Evolutionary conservation across 2,329 filamentous ascomycete species (phyloP).

Genomic region (Curvularia verruculosa): DNA sequence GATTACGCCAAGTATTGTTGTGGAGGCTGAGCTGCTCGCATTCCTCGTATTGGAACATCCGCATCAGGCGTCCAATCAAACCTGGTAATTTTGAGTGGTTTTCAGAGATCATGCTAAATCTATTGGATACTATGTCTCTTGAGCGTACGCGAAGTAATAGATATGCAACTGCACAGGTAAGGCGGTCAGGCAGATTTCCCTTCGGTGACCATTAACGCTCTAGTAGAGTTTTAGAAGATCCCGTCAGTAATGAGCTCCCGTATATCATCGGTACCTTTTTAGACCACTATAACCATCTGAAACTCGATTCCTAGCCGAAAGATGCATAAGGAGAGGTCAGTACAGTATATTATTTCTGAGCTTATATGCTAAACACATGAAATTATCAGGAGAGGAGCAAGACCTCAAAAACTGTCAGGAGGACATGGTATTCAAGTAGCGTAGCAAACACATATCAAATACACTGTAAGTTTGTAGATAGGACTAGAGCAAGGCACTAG

Average conservation of each 20-base stretch:
- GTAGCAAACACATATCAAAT: neutral
- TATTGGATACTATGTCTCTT: neutral
- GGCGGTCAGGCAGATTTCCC: neutral
- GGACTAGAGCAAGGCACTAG: no score
- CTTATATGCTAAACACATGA: neutral
- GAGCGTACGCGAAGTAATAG: neutral
- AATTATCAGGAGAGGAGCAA: neutral
- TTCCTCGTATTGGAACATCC: conserved; percentile 19
- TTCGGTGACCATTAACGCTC: neutral
- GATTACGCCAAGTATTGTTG: conserved; percentile 18
- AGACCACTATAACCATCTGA: neutral
- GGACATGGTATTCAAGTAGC: neutral
- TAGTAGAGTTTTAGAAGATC: neutral
- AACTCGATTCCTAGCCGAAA: neutral
- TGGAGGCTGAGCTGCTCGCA: conserved; percentile 25
- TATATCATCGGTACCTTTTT: neutral
- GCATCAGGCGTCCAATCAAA: conserved; percentile 1
- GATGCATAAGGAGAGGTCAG: neutral
- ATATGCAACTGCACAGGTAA: neutral
- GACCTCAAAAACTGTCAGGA: neutral
- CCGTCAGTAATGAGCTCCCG: neutral
- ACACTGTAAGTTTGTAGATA: neutral
- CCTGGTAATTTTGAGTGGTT: no score
- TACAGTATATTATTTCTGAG: neutral
- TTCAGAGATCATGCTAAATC: neutral